Evolutionary conservation across 768 basidiomycete genomes (phyloP).

Genomic region (Tulasnella sp.): DNA sequence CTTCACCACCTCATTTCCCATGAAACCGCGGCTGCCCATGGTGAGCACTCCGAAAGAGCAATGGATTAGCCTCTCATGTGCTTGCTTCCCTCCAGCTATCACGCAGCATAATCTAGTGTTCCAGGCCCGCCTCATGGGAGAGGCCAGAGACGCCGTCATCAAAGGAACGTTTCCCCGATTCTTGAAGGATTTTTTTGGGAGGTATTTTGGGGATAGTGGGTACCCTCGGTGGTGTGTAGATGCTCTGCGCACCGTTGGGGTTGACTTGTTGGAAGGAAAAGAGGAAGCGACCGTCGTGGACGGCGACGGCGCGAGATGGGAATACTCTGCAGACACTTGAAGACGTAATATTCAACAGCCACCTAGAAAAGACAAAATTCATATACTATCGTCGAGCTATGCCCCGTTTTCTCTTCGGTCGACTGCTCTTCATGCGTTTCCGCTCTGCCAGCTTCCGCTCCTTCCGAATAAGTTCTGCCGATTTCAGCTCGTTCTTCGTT

Average conservation of each 20-base stretch:
- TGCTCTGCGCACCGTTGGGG: slow-evolving; percentile 74
- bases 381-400: background rate
- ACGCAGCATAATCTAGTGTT: slow-evolving; percentile 82
- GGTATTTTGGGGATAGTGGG: slow-evolving; percentile 70
- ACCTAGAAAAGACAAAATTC: background rate
- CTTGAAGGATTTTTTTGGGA: slow-evolving; percentile 67
- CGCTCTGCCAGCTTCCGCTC: slow-evolving; percentile 61
- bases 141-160: slow-evolving; percentile 75
- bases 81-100: slow-evolving; percentile 48
- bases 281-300: slow-evolving; percentile 49
- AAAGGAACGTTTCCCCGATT: slow-evolving; percentile 74
- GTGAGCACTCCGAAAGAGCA: slow-evolving; percentile 42
- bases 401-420: slow-evolving; percentile 43
- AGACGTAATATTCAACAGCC: background rate
- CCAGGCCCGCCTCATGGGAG: slow-evolving; percentile 85
- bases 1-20: slow-evolving; percentile 72
- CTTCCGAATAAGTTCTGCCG: slow-evolving; percentile 81
- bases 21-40: slow-evolving; percentile 84
- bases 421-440: slow-evolving; percentile 74
- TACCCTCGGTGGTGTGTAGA: slow-evolving; percentile 89
- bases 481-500: slow-evolving; percentile 81
- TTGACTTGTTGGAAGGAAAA: slow-evolving; percentile 66
- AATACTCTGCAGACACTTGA: slow-evolving; percentile 42
- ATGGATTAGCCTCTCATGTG: background rate
- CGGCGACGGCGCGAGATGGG: slow-evolving; percentile 65